phyloP scores from a whole-genome alignment of 2,329 filamentous ascomycete species.

The Tolypocladium ovalisporum region DNA sequence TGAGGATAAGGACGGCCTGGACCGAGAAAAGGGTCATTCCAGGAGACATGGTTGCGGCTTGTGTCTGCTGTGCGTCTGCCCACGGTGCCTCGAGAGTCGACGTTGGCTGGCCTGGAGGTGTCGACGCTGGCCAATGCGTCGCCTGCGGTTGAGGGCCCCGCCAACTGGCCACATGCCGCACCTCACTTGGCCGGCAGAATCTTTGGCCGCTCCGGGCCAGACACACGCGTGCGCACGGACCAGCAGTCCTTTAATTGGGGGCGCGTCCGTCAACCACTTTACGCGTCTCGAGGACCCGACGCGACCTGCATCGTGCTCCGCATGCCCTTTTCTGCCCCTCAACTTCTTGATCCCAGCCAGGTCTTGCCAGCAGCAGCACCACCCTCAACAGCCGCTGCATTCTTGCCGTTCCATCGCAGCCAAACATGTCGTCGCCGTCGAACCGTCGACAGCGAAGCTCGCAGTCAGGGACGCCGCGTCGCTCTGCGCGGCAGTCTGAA shows the following conservation, averaged over 20 bases:
- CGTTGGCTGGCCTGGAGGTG: neutral
- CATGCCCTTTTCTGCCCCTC: conserved; percentile 11
- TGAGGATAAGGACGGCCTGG: conserved; percentile 68
- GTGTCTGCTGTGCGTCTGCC: neutral
- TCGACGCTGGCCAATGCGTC: too few species aligned
- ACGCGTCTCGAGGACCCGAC: conserved; percentile 22
- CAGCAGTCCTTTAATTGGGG: conserved; percentile 7
- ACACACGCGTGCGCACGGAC: conserved; percentile 15
- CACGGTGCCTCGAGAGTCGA: too few species aligned
- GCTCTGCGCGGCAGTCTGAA: conserved; percentile 27
- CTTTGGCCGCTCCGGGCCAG: conserved; percentile 18
- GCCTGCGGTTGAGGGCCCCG: neutral
- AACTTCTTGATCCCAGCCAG: neutral
- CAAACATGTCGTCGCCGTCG: conserved; percentile 30
- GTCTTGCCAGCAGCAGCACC: neutral
- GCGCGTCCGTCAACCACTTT: conserved; percentile 22
- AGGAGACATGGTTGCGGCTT: conserved; percentile 47
- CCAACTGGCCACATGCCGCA: neutral
- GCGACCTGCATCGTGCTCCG: conserved; percentile 6
- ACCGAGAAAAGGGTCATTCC: conserved; percentile 67
- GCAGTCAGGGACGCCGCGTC: conserved; percentile 33
- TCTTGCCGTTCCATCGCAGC: neutral
- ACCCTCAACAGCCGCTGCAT: neutral
- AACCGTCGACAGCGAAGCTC: conserved; percentile 41
- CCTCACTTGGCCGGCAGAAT: conserved; percentile 13